Evolutionary conservation across 2,329 filamentous ascomycete genomes (phyloP).

Genomic region (Oidium heveae): DNA sequence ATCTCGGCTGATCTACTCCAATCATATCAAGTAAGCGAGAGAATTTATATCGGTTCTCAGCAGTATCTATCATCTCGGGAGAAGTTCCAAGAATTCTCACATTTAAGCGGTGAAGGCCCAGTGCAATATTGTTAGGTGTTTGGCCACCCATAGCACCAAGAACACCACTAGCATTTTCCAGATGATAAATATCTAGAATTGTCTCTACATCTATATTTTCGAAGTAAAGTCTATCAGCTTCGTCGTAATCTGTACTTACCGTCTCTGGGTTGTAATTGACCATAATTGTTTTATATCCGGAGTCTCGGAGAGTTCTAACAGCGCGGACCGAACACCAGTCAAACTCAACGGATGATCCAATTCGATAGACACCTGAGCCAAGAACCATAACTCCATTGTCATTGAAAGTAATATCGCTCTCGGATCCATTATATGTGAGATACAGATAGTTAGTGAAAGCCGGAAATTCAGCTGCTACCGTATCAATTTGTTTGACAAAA

Average conservation of each 20-base stretch:
- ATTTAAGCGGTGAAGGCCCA: slow-evolving; percentile 67
- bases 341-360: slow-evolving; percentile 93
- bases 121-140: slow-evolving; percentile 90
- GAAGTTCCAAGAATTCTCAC: slow-evolving; percentile 88
- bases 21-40: slow-evolving; percentile 93
- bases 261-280: slow-evolving; percentile 86
- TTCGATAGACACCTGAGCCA: slow-evolving; percentile 86
- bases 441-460: slow-evolving; percentile 91
- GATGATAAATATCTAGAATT: slow-evolving; percentile 75
- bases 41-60: slow-evolving; percentile 97
- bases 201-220: slow-evolving; percentile 85
- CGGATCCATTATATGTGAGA: slow-evolving; percentile 76
- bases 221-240: slow-evolving; percentile 85
- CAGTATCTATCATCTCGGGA: slow-evolving; percentile 94
- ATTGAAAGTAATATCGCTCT: slow-evolving; percentile 61
- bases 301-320: slow-evolving; percentile 66
- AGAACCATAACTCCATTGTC: slow-evolving; percentile 83
- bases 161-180: slow-evolving; percentile 63
- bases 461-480: slow-evolving; percentile 89
- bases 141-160: slow-evolving; percentile 93
- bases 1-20: slow-evolving; percentile 82
- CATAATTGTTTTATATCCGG: slow-evolving; percentile 87
- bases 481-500: slow-evolving; percentile 95
- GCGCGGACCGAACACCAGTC: slow-evolving; percentile 96
- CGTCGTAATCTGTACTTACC: slow-evolving; percentile 74